Percentiles rank a stretch among this genome's conserved stretches.
Evolutionary conservation across 1,139 yeast species (phyloP).

Genomic region (Hyphopichia pseudoburtonii): DNA sequence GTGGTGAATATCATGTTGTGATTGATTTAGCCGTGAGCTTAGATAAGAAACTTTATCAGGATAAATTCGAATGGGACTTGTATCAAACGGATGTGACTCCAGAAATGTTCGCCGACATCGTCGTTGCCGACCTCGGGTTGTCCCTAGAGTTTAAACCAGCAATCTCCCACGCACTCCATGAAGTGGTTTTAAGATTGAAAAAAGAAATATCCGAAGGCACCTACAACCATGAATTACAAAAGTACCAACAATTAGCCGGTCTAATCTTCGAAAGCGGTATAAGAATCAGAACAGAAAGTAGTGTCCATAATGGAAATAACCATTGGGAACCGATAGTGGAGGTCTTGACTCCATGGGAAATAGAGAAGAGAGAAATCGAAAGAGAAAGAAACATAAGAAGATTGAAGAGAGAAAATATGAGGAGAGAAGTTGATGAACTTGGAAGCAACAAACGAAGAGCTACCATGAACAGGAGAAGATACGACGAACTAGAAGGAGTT

Average conservation of each 20-base stretch:
- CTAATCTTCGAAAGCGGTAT: conserved; percentile 46
- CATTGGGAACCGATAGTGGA: conserved; percentile 92
- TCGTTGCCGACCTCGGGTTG: conserved; percentile 83
- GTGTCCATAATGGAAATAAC: conserved; percentile 51
- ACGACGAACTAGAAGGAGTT: conserved; percentile 53
- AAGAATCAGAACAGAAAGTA: conserved; percentile 45
- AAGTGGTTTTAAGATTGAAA: conserved; percentile 70
- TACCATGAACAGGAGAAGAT: conserved; percentile 48
- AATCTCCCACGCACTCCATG: conserved; percentile 85
- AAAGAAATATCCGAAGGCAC: conserved; percentile 85
- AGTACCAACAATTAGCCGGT: conserved; percentile 45
- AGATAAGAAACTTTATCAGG: conserved; percentile 83
- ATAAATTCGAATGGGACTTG: conserved; percentile 94
- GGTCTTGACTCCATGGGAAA: conserved; percentile 84
- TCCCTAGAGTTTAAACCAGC: conserved; percentile 88
- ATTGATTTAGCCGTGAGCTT: conserved; percentile 80
- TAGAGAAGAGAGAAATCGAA: conserved; percentile 92
- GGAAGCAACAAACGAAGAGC: conserved; percentile 43
- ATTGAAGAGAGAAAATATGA: conserved; percentile 84
- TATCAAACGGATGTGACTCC: conserved; percentile 68
- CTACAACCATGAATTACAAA: conserved; percentile 47
- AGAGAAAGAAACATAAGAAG: conserved; percentile 90
- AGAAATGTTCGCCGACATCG: conserved; percentile 76
- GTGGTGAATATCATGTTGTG: conserved; percentile 71
- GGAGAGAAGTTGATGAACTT: conserved; percentile 41